These are phyloP conservation scores for Ogataea kodamae DNA, from an alignment of 805 yeast species.

Conservation along the genomic window DNA sequence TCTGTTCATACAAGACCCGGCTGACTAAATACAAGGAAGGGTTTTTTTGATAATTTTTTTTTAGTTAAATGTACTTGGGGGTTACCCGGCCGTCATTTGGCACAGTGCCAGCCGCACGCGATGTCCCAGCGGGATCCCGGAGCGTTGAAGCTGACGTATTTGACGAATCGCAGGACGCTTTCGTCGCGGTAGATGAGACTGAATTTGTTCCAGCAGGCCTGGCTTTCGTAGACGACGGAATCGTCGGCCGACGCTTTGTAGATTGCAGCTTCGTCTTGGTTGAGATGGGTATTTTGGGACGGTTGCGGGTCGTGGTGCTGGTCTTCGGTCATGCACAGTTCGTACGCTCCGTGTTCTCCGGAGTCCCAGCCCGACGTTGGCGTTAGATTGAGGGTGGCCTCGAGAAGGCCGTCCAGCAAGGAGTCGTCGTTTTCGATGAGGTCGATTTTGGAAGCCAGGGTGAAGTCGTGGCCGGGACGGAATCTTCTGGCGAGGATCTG, in stretches of 20 bases:
- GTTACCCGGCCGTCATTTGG: slow-evolving; percentile 35
- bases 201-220: slow-evolving; percentile 81
- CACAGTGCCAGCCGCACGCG: slow-evolving; percentile 73
- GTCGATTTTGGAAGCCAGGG: slow-evolving; percentile 66
- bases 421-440: slow-evolving; percentile 25
- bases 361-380: slow-evolving; percentile 81
- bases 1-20: slow-evolving; percentile 10
- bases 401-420: slow-evolving; percentile 54
- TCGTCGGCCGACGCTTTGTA: slow-evolving; percentile 67
- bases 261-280: slow-evolving; percentile 79
- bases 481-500: slow-evolving; percentile 77
- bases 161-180: slow-evolving; percentile 84
- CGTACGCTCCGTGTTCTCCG: slow-evolving; percentile 95
- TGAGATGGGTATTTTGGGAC: slow-evolving; percentile 38
- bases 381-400: slow-evolving; percentile 78
- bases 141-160: slow-evolving; percentile 85
- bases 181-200: slow-evolving; percentile 78
- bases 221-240: slow-evolving; percentile 72
- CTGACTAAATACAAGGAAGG: slow-evolving; percentile 3
- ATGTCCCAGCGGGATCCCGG: slow-evolving; percentile 94
- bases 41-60: too few relatives aligned
- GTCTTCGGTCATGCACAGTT: slow-evolving; percentile 74
- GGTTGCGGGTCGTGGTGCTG: slow-evolving; percentile 38
- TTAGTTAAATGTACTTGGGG: too few relatives aligned
- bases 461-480: slow-evolving; percentile 93